Conservation (phyloP, 345 rosid species). For the Trapa bicornis region DNA sequence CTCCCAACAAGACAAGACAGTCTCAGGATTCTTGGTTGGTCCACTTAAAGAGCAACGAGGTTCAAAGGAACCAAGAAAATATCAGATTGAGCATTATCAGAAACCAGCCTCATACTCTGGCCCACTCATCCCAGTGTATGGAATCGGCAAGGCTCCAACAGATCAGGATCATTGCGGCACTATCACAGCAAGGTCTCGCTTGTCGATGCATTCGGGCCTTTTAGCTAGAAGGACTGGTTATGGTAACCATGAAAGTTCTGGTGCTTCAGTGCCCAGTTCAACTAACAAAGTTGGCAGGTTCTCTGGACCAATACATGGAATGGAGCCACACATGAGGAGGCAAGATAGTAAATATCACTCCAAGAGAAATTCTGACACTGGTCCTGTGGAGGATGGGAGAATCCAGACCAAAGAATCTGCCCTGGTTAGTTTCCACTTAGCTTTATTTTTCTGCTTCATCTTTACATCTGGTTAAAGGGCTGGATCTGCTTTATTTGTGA, state of each 20-base stretch:
- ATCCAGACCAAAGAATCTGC: conserved; percentile 17
- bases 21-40: conserved; percentile 28
- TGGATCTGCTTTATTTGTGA: neutral
- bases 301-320: conserved; percentile 17
- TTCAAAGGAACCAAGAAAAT: conserved; percentile 28
- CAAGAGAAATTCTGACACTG: conserved; percentile 21
- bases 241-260: conserved; percentile 19
- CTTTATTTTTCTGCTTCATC: neutral
- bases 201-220: conserved; percentile 33
- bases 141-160: conserved; percentile 24
- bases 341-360: conserved; percentile 19
- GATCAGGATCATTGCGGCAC: conserved; percentile 18
- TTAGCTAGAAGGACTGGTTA: conserved; percentile 37
- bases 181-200: conserved; percentile 20
- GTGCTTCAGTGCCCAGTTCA: conserved; percentile 17
- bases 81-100: conserved; percentile 18
- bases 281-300: conserved; percentile 17
- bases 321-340: conserved; percentile 15
- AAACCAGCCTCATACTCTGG: conserved; percentile 47
- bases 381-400: conserved; percentile 23
- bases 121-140: conserved; percentile 32
- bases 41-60: conserved; percentile 24
- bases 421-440: conserved; percentile 25
- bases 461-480: neutral
- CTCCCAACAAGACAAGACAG: conserved; percentile 21